These are phyloP conservation scores for Sphagnurus paluster DNA, from an alignment of 1,284 basidiomycete species.

Conservation along the genomic window DNA sequence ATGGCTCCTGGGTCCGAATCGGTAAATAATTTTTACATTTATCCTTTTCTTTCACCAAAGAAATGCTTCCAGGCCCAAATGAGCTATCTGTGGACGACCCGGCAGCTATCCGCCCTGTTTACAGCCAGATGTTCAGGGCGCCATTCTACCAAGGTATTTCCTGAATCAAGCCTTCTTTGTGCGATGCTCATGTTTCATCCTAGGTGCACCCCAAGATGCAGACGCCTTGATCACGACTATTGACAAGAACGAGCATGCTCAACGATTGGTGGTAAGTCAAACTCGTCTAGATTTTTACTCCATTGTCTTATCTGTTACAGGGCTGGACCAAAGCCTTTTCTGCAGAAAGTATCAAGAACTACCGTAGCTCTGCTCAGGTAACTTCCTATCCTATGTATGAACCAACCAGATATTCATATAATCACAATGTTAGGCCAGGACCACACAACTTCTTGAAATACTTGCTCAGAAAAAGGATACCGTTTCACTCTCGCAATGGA, in stretches of 20 bases:
- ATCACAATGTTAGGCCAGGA: constrained; percentile 2
- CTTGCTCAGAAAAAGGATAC: constrained; percentile 2
- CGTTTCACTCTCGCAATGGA: constrained; percentile 6
- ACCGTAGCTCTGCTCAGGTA: constrained; percentile 15
- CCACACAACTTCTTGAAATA: constrained; percentile 5
- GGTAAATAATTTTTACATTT: too few species aligned
- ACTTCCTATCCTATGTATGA: too few species aligned
- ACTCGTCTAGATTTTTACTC: too few species aligned
- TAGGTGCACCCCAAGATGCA: constrained; percentile 19
- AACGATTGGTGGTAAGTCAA: constrained; percentile 14
- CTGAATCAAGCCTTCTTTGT: not conserved
- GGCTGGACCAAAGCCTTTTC: constrained; percentile 19
- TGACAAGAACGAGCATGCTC: constrained; percentile 14
- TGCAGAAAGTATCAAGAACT: constrained; percentile 12
- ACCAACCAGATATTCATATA: too few species aligned
- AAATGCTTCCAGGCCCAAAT: constrained; percentile 22
- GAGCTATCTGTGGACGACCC: constrained; percentile 20
- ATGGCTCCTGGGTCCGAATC: constrained; percentile 15
- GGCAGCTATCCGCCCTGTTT: constrained; percentile 18
- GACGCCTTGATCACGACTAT: constrained; percentile 20
- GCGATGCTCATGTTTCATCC: not conserved
- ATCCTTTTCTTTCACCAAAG: too few species aligned
- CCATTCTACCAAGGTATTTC: constrained; percentile 18
- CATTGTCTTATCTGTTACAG: constrained; percentile 3
- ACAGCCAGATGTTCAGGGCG: constrained; percentile 18